Conservation (phyloP, 495 filamentous ascomycete species). For the Parathielavia appendiculata region DNA sequence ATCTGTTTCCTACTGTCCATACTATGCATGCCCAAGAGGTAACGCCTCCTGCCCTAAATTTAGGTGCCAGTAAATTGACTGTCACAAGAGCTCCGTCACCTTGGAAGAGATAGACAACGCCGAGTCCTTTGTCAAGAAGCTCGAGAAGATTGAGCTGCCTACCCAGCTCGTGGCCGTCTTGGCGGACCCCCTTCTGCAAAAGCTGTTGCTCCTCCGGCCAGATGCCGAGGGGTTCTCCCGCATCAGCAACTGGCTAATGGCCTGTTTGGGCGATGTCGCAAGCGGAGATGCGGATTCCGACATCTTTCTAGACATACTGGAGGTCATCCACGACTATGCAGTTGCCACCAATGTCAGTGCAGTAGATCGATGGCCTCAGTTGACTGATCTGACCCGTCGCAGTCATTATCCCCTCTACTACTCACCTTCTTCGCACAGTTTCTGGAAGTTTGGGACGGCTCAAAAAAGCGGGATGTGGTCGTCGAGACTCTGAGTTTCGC, state of each 20-base stretch:
- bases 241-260: slow-evolving; percentile 61
- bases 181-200: slow-evolving; percentile 71
- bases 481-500: slow-evolving; percentile 61
- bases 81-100: slow-evolving; percentile 54
- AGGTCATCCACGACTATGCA: slow-evolving; percentile 54
- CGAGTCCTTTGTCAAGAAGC: slow-evolving; percentile 63
- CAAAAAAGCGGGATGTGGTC: slow-evolving; percentile 52
- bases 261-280: slow-evolving; percentile 56
- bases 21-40: slow-evolving; percentile 69
- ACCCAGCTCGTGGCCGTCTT: slow-evolving; percentile 75
- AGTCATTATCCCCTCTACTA: slow-evolving; percentile 59
- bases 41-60: not conserved
- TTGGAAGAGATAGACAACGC: slow-evolving; percentile 75
- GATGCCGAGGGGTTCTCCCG: slow-evolving; percentile 52
- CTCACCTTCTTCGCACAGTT: slow-evolving; percentile 59
- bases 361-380: no score
- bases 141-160: slow-evolving; percentile 76
- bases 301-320: slow-evolving; percentile 52
- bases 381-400: slow-evolving; percentile 11
- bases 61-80: not conserved
- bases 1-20: slow-evolving; percentile 62
- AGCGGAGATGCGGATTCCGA: slow-evolving; percentile 46
- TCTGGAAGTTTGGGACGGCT: slow-evolving; percentile 64
- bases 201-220: slow-evolving; percentile 61
- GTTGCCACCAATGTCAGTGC: slow-evolving; percentile 58